These are phyloP conservation scores for Lactarius hengduanensis DNA, from an alignment of 768 basidiomycete species.

Conservation along the genomic window DNA sequence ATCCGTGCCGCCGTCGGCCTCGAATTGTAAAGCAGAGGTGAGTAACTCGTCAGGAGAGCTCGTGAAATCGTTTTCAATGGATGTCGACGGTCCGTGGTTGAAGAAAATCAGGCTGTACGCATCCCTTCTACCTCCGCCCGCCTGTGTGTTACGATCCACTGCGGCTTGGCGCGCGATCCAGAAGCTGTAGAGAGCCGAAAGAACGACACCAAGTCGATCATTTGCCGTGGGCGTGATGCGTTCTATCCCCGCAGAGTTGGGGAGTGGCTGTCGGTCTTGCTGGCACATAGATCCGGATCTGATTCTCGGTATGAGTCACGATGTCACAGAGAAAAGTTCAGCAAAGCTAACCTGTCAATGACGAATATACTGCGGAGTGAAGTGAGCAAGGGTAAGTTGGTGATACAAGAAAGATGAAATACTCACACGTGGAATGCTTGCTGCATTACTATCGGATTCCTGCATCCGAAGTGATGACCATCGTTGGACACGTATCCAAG, in stretches of 20 bases:
- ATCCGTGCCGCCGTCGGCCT: slow-evolving; percentile 43
- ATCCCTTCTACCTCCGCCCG: slow-evolving; percentile 41
- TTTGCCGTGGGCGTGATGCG: slow-evolving; percentile 39
- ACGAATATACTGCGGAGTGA: slow-evolving; percentile 45
- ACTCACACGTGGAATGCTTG: slow-evolving; percentile 57
- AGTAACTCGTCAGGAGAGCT: slow-evolving; percentile 48
- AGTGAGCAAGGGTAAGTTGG: background rate
- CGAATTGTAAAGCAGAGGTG: slow-evolving; percentile 37
- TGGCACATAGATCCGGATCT: slow-evolving; percentile 53
- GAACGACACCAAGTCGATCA: slow-evolving; percentile 58
- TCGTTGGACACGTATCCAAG: slow-evolving; percentile 52
- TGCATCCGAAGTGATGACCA: slow-evolving; percentile 53
- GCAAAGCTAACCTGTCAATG: slow-evolving; percentile 42
- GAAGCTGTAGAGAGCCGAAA: slow-evolving; percentile 52
- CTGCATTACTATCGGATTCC: slow-evolving; percentile 52
- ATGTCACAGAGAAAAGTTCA: no score
- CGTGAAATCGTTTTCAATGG: slow-evolving; percentile 46
- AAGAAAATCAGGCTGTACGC: slow-evolving; percentile 59
- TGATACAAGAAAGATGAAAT: background rate
- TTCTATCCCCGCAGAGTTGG: slow-evolving; percentile 41
- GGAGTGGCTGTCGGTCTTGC: slow-evolving; percentile 45
- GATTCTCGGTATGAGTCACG: background rate
- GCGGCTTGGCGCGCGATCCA: slow-evolving; percentile 52
- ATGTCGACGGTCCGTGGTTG: slow-evolving; percentile 30
- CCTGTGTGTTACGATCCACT: slow-evolving; percentile 31